A percentile compares a stretch with the other conserved stretches of the same genome.
Conservation (phyloP, 169 alveolate genomes). For the Eimeria maxima region DNA sequence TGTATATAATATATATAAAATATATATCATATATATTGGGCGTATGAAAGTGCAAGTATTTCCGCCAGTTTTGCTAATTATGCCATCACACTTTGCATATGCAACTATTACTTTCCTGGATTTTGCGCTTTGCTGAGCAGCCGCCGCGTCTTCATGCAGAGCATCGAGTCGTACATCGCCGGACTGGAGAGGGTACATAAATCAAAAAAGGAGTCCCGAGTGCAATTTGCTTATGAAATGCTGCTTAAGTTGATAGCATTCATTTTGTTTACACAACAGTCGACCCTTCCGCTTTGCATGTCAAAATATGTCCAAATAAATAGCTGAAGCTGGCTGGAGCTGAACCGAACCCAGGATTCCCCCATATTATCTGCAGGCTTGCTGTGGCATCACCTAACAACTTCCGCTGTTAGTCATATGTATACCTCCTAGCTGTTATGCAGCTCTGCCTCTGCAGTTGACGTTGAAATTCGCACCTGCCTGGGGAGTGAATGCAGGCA, state of each 20-base stretch:
- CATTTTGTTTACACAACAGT: not conserved
- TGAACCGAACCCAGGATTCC: not conserved
- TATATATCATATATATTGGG: too few relatives aligned
- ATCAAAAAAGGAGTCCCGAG: not conserved
- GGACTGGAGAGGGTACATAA: slow-evolving; percentile 79
- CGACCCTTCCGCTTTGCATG: not conserved
- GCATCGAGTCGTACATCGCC: slow-evolving; percentile 76
- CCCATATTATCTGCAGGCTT: too few relatives aligned
- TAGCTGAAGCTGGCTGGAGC: not conserved
- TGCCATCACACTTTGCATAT: too few relatives aligned
- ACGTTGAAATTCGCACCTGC: not conserved
- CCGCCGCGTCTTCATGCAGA: slow-evolving; percentile 81
- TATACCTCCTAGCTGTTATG: not conserved
- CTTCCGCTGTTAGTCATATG: not conserved
- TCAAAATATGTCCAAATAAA: not conserved
- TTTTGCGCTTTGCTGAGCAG: slow-evolving; percentile 54
- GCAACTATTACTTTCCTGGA: not conserved
- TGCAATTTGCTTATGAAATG: not conserved
- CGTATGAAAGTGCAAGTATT: not conserved
- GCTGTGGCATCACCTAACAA: too few relatives aligned
- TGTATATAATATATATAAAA: too few relatives aligned
- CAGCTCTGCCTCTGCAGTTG: not conserved
- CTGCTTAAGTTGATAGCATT: not conserved
- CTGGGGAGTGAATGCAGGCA: slow-evolving; percentile 49
- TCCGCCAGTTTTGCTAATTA: not conserved